Percentiles rank a stretch among this genome's conserved stretches.
Conservation (phyloP, 306 rosid genomes). For the Macrotyloma uniflorum region DNA sequence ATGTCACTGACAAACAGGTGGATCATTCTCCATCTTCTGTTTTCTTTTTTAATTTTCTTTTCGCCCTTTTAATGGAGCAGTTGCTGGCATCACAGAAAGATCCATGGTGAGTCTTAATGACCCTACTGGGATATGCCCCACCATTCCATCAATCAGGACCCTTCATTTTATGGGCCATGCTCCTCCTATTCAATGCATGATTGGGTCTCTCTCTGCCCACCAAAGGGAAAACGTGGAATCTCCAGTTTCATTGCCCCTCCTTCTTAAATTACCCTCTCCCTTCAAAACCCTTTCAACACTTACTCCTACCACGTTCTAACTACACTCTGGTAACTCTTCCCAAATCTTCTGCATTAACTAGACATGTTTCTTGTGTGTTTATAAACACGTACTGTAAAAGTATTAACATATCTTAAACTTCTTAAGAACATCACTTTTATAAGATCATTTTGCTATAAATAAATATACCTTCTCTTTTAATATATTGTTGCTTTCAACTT, state of each 20-base stretch:
- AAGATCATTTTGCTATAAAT: not conserved
- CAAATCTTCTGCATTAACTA: not conserved
- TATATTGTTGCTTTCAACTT: not conserved
- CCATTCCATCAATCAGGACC: slow-evolving; percentile 54
- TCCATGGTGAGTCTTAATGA: slow-evolving; percentile 60
- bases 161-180: slow-evolving; percentile 47
- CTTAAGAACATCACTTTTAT: not conserved
- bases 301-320: not conserved
- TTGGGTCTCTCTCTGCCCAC: slow-evolving; percentile 43
- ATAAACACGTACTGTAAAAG: not conserved
- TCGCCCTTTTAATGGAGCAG: slow-evolving; percentile 48
- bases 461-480: not conserved
- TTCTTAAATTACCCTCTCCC: slow-evolving; percentile 5
- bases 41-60: not conserved
- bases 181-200: slow-evolving; percentile 54
- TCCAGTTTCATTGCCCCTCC: slow-evolving; percentile 33
- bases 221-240: slow-evolving; percentile 47
- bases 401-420: not conserved
- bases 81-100: slow-evolving; percentile 61
- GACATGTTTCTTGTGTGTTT: not conserved
- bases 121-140: slow-evolving; percentile 53
- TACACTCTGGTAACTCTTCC: not conserved
- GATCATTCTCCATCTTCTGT: slow-evolving; percentile 75
- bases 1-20: slow-evolving; percentile 99
- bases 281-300: slow-evolving; percentile 20